A percentile compares a stretch with the other conserved stretches of the same genome.
phyloP scores from a whole-genome alignment of 2,329 filamentous ascomycete species.

The Boeremia exigua region DNA sequence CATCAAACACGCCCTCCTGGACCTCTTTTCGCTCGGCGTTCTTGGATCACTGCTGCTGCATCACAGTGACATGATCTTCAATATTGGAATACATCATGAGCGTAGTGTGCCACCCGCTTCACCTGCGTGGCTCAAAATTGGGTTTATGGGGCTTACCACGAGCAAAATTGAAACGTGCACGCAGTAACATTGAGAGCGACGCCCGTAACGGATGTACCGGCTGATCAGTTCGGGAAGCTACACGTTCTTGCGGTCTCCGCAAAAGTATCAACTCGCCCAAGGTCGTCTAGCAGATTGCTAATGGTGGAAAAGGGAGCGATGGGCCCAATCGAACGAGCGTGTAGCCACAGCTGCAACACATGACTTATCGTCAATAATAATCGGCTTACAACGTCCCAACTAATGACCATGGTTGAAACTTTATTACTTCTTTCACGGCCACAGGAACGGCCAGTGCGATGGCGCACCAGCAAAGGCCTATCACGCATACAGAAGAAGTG shows the following conservation, averaged over 20 bases:
- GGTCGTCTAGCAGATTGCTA: constrained; percentile 4
- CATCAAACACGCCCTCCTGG: constrained; percentile 33
- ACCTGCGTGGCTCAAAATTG: constrained; percentile 7
- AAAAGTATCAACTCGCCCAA: constrained; percentile 21
- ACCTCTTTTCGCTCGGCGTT: constrained; percentile 1
- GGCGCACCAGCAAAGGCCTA: constrained; percentile 15
- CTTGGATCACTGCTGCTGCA: constrained; percentile 3
- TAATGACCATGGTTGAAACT: constrained; percentile 27
- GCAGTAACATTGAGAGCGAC: not conserved
- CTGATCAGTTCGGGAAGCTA: constrained; percentile 13
- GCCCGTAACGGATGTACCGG: constrained; percentile 21
- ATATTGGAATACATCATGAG: not conserved
- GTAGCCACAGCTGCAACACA: constrained; percentile 20
- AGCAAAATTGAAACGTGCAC: not conserved
- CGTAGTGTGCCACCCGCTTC: constrained; percentile 1
- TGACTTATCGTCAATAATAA: constrained; percentile 27
- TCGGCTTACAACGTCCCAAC: constrained; percentile 20
- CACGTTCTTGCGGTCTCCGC: constrained; percentile 2
- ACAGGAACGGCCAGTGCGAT: constrained; percentile 24
- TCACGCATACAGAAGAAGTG: constrained; percentile 24
- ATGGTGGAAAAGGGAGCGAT: constrained; percentile 5
- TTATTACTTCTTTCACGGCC: constrained; percentile 24
- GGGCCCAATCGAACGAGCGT: constrained; percentile 8
- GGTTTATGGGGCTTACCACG: constrained; percentile 3
- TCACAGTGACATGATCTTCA: not conserved